Base-by-base conservation (phyloP, 148 eudicot species). In the Amaranthus hypochondriacus region DNA sequence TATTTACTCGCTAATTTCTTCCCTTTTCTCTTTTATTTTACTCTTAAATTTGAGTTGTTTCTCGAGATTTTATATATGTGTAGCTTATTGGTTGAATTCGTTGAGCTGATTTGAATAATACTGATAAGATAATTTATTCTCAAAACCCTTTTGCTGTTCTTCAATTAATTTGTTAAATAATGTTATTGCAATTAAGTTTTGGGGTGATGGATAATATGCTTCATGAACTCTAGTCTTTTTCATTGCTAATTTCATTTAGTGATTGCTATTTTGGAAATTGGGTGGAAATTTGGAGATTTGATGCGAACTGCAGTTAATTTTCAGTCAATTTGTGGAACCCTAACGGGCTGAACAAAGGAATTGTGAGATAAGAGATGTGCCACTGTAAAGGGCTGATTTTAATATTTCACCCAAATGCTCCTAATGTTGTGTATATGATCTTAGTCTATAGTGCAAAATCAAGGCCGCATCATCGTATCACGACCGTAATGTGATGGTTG, bases 1-100 rank as follows among this genome's bases (percentile, higher is more conserved):
- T 89, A 82, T 12, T 42, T 15, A 50, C 47, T 64, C n/a, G 9
- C 46, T 51, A 2, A n/a, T 4, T 18, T 48, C 3, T 64, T 66
- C 43, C 52, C 43, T 46, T 58, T 21, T 52, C 18, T 7, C 64
- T 71, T 79, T 18, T 4, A 42, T 73, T 51, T 50, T 73, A 6
- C 5, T 46, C 5, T 52, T 10, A 2, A 56, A 9, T 2, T 62
- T 50, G 70, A 5, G 43, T 4, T 53, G 3, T 76, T 14, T 77
- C 48, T 6, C 15, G 59, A 63, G 66, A n/a, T 66, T 5, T 43
- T 58, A 12, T 65, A 5, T 70, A 6, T 71, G 13, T 28, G 67
- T 4, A 43, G 12, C 55, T 28, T 1, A 9, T 58, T 67, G 71
- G 4, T 75, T 56, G 54, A 21, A 28, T 28, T 57, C 48, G 44